Base-by-base conservation (phyloP, 2,329 filamentous ascomycete species). In the Colletotrichum orchidophilum region DNA sequence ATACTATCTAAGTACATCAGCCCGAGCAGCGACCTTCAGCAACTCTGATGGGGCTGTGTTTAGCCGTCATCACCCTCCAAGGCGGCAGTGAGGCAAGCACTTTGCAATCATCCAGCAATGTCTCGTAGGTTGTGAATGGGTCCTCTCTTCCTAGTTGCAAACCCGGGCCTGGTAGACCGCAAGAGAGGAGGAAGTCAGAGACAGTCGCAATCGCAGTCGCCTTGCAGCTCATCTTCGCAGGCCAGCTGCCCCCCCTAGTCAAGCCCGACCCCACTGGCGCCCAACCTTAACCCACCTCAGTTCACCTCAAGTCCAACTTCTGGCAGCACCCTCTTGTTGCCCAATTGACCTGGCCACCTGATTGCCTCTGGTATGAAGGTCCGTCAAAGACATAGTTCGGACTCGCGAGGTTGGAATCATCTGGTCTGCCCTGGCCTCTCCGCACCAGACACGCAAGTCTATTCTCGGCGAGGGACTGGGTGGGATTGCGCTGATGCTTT, bases 41-140 rank as follows among this genome's bases (percentile, higher is more conserved):
- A 33, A 49, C 13, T 15, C 52, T 31, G 27, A 13, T 61, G 67
- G 15, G 67, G 67, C 67, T 66, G 55, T 70, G 67, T 50, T 50
- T 18, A 12, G 63, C 57, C 24, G 15, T 67, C 54, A 54, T 66
- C 54, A 60, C 46, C 15, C 18, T 27, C 29, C 39, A 53, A 29
- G 49, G 21, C 35, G 58, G 39, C 24, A 57, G 50, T 26, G 52
- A 68, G 24, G 21, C 50, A 63, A 24, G 35, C n/a, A 26, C 33
- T 42, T 58, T 8, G 24, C 49, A 54, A 18, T 27, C 39, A 49
- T 39, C 29, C 18, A 21, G 39, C 39, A 8, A 21, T 46, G 5
- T 46, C 39, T 46, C 11, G 39, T n/a, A 46, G 39, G 39, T 18
- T 46, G 39, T 46, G 18, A 46, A 39, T 18, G 3, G 29, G 15